Base-by-base conservation (phyloP, 1,284 basidiomycete genomes). In the Mixia osmundae region DNA sequence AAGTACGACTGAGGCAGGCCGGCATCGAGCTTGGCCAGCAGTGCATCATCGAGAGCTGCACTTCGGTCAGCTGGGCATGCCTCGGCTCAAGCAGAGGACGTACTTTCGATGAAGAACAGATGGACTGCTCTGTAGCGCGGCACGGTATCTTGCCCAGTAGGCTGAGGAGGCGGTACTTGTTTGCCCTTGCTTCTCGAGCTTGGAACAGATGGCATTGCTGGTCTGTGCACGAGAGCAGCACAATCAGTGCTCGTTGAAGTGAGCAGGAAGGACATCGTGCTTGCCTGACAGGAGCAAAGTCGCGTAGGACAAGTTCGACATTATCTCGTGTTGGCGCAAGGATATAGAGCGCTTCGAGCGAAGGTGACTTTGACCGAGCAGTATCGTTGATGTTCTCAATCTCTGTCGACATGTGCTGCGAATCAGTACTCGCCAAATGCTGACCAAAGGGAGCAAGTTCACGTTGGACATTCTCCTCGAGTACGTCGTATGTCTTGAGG, bases 321-420 rank as follows among this genome's bases (percentile, higher is more conserved):
- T 97, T 97, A 59, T 83, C 76, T 3, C 71, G 71, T 1, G 91
- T 97, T 10, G 91, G 79, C 64, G 87, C 89, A 43, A 97, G 64
- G 44, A 97, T 61, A 58, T 97, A 97, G 50, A 95, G 63, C 18
- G 79, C 83, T 57, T 91, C 80, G 36, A 85, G 72, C 31, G 67
- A 65, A 6, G 71, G 69, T 53, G 83, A 77, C 1, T 76, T 70
- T 35, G 76, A 71, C 46, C 85, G 57, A 31, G 57, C 50, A 3
- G n/a, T n/a, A n/a, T 57, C 56, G 34, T 61, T 57, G 26, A 64
- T 54, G 8, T 57, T 47, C 41, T 63, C 62, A 38, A 63, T 53
- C 37, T 60, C 61, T 62, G 46, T 15, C 7, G n/a, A n/a, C n/a
- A n/a, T n/a, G n/a, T n/a, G n/a, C n/a, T n/a, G n/a, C n/a, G n/a